Percentiles rank a stretch among this genome's conserved stretches.
These are phyloP conservation scores for Wickerhamiella dianesei DNA, from an alignment of 805 yeast genomes.

Conservation along the genomic window DNA sequence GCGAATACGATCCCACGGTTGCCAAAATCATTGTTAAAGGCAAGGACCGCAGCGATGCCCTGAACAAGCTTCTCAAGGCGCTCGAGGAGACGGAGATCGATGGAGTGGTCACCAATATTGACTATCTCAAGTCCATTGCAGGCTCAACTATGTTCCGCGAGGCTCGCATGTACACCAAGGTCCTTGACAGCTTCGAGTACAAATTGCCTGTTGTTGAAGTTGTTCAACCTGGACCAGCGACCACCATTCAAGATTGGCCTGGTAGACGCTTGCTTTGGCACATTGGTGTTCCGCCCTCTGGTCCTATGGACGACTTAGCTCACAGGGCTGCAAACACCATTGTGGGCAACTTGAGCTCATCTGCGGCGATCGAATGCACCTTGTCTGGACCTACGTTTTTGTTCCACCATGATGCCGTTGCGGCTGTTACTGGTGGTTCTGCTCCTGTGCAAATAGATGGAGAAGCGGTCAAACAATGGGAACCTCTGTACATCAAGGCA, in stretches of 20 bases:
- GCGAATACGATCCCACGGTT: conserved; percentile 92
- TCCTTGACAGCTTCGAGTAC: conserved; percentile 69
- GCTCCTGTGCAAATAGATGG: conserved; percentile 58
- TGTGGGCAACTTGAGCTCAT: conserved; percentile 69
- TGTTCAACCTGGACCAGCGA: conserved; percentile 80
- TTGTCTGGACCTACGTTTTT: conserved; percentile 71
- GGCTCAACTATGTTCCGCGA: conserved; percentile 70
- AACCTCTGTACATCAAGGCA: conserved; percentile 52
- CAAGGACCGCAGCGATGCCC: conserved; percentile 72
- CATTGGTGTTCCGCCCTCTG: conserved; percentile 95
- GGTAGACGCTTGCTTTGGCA: conserved; percentile 80
- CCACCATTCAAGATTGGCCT: conserved; percentile 92
- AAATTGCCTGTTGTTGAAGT: conserved; percentile 76
- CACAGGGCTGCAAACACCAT: conserved; percentile 80
- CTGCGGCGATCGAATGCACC: conserved; percentile 88
- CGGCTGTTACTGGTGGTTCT: conserved; percentile 81
- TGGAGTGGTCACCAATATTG: conserved; percentile 84
- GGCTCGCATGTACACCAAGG: conserved; percentile 76
- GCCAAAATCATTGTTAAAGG: conserved; percentile 97
- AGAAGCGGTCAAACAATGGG: conserved; percentile 44
- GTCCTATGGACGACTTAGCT: conserved; percentile 92
- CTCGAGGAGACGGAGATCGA: conserved; percentile 72
- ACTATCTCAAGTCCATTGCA: conserved; percentile 76
- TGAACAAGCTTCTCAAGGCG: conserved; percentile 62
- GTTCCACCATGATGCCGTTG: conserved; percentile 67